Evolutionary conservation across 495 filamentous ascomycete genomes (phyloP).

Genomic region (Cercophora scortea): DNA sequence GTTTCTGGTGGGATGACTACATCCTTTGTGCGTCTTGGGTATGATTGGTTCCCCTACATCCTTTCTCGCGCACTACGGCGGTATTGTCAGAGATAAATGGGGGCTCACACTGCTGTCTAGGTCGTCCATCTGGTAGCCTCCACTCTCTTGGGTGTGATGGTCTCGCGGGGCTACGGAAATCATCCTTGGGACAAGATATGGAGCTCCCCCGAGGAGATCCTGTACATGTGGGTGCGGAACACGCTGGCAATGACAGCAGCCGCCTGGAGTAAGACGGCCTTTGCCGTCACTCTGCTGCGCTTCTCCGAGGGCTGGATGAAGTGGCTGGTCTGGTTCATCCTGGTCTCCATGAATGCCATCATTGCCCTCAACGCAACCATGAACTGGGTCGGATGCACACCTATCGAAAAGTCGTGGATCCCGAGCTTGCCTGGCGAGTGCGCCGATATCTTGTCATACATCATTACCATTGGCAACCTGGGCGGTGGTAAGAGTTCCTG

Average conservation of each 20-base stretch:
- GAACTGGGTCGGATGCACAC: slow-evolving; percentile 25
- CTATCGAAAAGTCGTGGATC: slow-evolving; percentile 23
- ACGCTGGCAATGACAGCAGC: slow-evolving; percentile 15
- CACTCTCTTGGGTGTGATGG: slow-evolving; percentile 5
- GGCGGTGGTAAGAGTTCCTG: slow-evolving; percentile 21
- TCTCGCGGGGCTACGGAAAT: not conserved
- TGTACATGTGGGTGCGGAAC: slow-evolving; percentile 4
- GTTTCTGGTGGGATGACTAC: slow-evolving; percentile 26
- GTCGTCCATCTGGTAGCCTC: slow-evolving; percentile 4
- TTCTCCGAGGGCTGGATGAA: slow-evolving; percentile 16
- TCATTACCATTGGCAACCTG: slow-evolving; percentile 10
- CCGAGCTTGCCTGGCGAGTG: slow-evolving; percentile 17
- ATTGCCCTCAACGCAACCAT: slow-evolving; percentile 27
- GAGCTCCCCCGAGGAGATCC: not conserved
- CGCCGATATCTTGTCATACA: not conserved
- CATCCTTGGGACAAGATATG: not conserved
- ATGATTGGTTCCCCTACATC: not conserved
- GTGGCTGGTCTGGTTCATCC: slow-evolving; percentile 18
- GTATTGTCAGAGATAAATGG: too few species aligned
- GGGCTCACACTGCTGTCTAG: slow-evolving; percentile 2
- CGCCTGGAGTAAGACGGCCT: slow-evolving; percentile 28
- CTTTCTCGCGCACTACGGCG: too few species aligned
- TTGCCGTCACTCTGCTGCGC: slow-evolving; percentile 21
- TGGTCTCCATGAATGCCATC: slow-evolving; percentile 25
- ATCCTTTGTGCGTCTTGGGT: slow-evolving; percentile 24